Evolutionary conservation across 495 filamentous ascomycete genomes (phyloP).

Genomic region (Daldinia grandis): DNA sequence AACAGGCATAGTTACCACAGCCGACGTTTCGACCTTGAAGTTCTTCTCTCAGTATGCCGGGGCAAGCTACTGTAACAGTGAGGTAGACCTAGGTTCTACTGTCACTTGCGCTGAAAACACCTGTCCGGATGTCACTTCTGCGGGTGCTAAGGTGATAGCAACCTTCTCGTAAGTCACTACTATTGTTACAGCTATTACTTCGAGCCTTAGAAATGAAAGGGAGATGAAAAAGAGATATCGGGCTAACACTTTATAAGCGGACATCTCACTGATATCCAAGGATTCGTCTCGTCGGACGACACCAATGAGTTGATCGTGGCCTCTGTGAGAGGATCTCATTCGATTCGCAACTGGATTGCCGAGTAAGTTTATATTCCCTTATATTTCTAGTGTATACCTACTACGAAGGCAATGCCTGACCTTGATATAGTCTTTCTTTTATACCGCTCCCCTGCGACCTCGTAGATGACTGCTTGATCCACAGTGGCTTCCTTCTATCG

Average conservation of each 20-base stretch:
- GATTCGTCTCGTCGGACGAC: slow-evolving; percentile 73
- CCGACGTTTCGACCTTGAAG: slow-evolving; percentile 60
- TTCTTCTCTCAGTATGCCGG: slow-evolving; percentile 76
- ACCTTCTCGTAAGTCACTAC: slow-evolving; percentile 65
- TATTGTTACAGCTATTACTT: not conserved
- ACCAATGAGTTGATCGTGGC: slow-evolving; percentile 70
- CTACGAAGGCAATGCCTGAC: slow-evolving; percentile 7
- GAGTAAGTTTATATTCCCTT: slow-evolving; percentile 56
- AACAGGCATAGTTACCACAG: slow-evolving; percentile 41
- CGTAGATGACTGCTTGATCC: slow-evolving; percentile 45
- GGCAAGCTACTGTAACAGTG: slow-evolving; percentile 71
- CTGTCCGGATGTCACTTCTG: slow-evolving; percentile 69
- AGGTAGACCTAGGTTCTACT: slow-evolving; percentile 57
- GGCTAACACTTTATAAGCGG: slow-evolving; percentile 50
- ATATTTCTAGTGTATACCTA: not conserved
- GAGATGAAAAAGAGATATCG: not conserved
- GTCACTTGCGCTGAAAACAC: slow-evolving; percentile 65
- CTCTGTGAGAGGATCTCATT: slow-evolving; percentile 72
- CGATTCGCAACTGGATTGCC: slow-evolving; percentile 71
- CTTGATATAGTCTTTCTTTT: slow-evolving; percentile 44
- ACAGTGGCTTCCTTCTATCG: slow-evolving; percentile 52
- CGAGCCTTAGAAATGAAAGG: not conserved
- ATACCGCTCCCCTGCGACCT: slow-evolving; percentile 46
- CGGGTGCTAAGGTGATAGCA: slow-evolving; percentile 61
- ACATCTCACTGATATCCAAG: slow-evolving; percentile 66